Evolutionary conservation across 1,284 basidiomycete genomes (phyloP), one percentile per base, ranked within the genome.

Genomic region (Pyrrhoderma noxium): DNA sequence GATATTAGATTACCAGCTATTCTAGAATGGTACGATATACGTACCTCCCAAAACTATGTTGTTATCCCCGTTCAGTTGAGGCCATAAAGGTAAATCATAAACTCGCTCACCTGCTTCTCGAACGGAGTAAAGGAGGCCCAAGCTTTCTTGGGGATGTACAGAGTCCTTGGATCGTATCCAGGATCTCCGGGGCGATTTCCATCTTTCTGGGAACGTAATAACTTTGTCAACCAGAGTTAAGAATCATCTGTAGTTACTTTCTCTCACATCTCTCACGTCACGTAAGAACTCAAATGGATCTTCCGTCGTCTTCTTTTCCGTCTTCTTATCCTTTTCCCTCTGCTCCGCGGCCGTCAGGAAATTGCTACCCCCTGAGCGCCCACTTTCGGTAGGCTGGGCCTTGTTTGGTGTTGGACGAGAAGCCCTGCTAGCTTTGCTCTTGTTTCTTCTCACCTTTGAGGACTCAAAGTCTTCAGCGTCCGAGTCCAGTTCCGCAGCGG

Each of bases 71-170:
- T 21, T 3, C 37, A 11, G 58, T 21, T n/a, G n/a, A 5, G 44
- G n/a, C n/a, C 36, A 48, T 23, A 1, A 25, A 22, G 45, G 2
- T 25, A 57, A 22, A 39, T 23, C 3, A 57, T 19, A 18, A 7
- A n/a, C 7, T 31, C 27, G 58, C 74, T 14, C 54, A 81, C 87
- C 74, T 93, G 91, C 61, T 83, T 91, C 70, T 99, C 95, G 62
- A 99, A 99, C 0, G 94, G 93, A 0, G 93, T 94, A 62, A 99
- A 96, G 1, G 75, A 71, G 14, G 75, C 73, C 93, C 93, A 96
- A 0, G 85, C 83, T 45, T 71, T 77, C 25, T 75, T 70, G 0
- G 95, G 94, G 48, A 99, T 81, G 63, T 78, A 81, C 42, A 99
- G 69, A 0, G 96, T 97, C 53, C 95, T 76, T 2, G 89, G 88